Base-by-base conservation (phyloP, 1,284 basidiomycete genomes). In the Anthracocystis setariae region DNA sequence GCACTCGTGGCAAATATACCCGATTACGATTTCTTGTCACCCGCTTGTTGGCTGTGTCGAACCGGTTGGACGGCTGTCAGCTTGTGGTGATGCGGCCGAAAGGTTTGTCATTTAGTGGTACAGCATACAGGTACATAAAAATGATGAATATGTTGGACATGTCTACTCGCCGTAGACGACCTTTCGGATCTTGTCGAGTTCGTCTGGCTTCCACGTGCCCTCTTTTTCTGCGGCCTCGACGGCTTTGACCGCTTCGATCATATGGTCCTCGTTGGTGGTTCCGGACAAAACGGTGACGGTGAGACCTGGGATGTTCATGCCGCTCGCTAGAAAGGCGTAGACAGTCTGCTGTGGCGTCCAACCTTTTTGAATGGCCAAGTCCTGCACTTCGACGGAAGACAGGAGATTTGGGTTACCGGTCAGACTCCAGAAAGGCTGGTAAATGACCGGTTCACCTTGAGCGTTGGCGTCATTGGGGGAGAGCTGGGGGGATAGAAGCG, bases 351-450 rank as follows among this genome's bases (percentile, higher is more conserved):
- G 67, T 10, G 72, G 64, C 0, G 80, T 80, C 51, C 70, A 68
- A 2, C 63, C 46, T 8, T 61, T 51, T 20, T 54, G 24, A 20
- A 56, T 59, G 5, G 76, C 68, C 17, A 74, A 13, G 13, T 64
- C 55, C 15, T 65, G 57, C n/a, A 81, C 77, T 15, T 58, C 45
- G 3, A 60, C 55, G 7, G 63, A 67, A 1, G 56, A 46, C 5
- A 78, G 51, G 33, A 79, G 59, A 17, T 65, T 56, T 8, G 69
- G 70, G 46, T 82, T 82, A 20, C 80, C 80, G 1, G 80, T 78
- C 5, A 82, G 65, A n/a, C 61, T 70, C 80, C 80, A 82, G 52
- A 82, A 82, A 1, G 79, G 76, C 39, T 82, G 80, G 45, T 82
- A 82, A 2, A 66, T 65, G 0, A 80, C 63, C 2, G 58, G 58